Evolutionary conservation across 2,329 filamentous ascomycete species (phyloP).

Genomic region (Cytospora paraplurivora): DNA sequence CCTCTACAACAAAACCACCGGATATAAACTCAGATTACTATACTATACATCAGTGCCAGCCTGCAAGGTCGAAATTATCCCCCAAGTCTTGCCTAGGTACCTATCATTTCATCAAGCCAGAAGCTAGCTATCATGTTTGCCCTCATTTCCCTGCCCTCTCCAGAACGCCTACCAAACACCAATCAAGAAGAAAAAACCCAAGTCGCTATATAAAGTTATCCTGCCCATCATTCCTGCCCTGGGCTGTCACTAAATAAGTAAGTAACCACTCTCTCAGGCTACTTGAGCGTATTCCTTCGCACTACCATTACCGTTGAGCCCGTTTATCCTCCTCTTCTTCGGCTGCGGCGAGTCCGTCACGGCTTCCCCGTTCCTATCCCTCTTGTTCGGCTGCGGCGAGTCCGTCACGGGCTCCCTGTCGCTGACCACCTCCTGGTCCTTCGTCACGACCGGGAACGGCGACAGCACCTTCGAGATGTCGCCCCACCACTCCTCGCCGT

Average conservation of each 20-base stretch:
- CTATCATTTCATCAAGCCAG: too few relatives aligned
- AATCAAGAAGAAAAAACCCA: neutral
- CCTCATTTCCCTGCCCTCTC: neutral
- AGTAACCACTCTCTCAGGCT: neutral
- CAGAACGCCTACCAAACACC: neutral
- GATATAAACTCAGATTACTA: too few relatives aligned
- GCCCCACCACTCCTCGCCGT: constrained; percentile 71
- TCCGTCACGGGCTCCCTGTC: constrained; percentile 48
- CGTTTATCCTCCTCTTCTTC: constrained; percentile 22
- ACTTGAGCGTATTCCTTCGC: neutral
- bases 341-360: neutral
- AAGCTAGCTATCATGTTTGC: neutral
- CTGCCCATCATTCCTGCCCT: neutral
- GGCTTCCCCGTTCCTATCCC: neutral
- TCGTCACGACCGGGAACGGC: constrained; percentile 65
- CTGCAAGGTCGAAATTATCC: too few relatives aligned
- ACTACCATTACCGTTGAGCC: constrained; percentile 1
- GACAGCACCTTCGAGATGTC: constrained; percentile 69
- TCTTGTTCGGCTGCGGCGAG: constrained; percentile 32
- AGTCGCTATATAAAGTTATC: neutral
- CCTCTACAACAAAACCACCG: too few relatives aligned
- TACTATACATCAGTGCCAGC: too few relatives aligned
- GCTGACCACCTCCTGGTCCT: constrained; percentile 55
- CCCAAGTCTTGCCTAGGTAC: too few relatives aligned
- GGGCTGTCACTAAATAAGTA: too few relatives aligned